Evolutionary conservation across 371 early-diverging fungal species (phyloP), one percentile per base, ranked within the genome.

Genomic region (Mortierella sp.): DNA sequence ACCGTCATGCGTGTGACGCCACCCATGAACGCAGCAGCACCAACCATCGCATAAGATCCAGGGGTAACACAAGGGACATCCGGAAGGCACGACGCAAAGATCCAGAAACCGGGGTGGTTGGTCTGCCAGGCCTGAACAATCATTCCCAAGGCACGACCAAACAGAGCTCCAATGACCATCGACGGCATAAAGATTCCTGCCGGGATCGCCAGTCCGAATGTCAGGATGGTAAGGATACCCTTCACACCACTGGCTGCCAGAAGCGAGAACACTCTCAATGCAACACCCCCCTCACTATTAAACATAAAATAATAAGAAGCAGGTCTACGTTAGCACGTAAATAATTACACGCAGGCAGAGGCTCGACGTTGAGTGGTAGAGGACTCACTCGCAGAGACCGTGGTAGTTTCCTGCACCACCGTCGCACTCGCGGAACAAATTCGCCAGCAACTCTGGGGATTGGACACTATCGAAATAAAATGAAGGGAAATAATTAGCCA

Each of bases 1-100:
- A 98, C 97, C 13, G 98, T 98, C 88, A 97, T 97, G 76, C 98
- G 93, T 0, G 99, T 98, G 5, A 97, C 95, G 13, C 99, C 98
- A 4, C 96, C 95, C 77, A 99, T 88, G 44, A 95, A 91, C 5
- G 98, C 98, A 5, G 97, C 98, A 1, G 98, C 98, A 11, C 98
- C 99, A 5, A 98, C 96, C 89, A 98, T 92, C 0, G 99, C 98
- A 87, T 99, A 99, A 16, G 96, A 94, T 40, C 98, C 99, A 0
- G 98, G 97, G 19, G 95, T 96, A 16, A 99, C 92, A 85, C 98
- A 98, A 51, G 87, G 88, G 11, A 83, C 88, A 73, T 90, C 92
- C 9, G 89, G 79, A 3, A 88, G 81, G 77, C 96, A 96, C 19
- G 91, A 89, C 1, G 92, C 88, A 77, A 96, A 96, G 1, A 95